Percentiles rank a stretch among this genome's conserved stretches.
These are phyloP conservation scores for Xanthoconium stramineum DNA, from an alignment of 768 basidiomycete genomes.

Conservation along the genomic window DNA sequence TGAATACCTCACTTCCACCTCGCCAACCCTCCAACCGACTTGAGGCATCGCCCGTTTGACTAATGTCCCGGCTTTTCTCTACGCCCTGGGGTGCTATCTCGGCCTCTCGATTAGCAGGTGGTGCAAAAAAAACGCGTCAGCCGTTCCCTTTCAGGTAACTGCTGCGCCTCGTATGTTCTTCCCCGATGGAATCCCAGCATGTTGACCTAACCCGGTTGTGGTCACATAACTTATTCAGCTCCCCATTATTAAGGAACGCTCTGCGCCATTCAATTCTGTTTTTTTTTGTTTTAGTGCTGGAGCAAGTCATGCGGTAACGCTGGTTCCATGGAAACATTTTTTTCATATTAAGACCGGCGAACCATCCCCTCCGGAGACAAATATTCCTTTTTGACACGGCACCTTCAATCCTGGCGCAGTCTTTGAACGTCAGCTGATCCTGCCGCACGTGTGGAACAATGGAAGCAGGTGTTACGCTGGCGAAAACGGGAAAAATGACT, in stretches of 20 bases:
- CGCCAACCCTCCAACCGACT: slow-evolving; percentile 20
- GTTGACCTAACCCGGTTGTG: slow-evolving; percentile 22
- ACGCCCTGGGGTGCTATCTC: slow-evolving; percentile 20
- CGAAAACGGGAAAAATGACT: slow-evolving; percentile 24
- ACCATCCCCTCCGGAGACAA: slow-evolving; percentile 24
- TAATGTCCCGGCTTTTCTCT: slow-evolving; percentile 24
- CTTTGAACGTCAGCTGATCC: slow-evolving; percentile 25
- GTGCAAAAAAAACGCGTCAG: slow-evolving; percentile 11
- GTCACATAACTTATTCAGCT: slow-evolving; percentile 23
- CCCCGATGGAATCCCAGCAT: slow-evolving; percentile 23
- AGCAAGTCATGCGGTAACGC: slow-evolving; percentile 18
- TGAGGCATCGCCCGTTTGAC: slow-evolving; percentile 32
- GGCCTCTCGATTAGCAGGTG: slow-evolving; percentile 17
- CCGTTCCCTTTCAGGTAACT: slow-evolving; percentile 18
- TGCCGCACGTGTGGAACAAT: slow-evolving; percentile 30
- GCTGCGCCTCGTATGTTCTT: slow-evolving; percentile 28
- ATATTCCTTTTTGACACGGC: slow-evolving; percentile 17
- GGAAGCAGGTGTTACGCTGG: slow-evolving; percentile 27
- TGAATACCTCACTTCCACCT: slow-evolving; percentile 15
- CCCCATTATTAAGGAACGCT: slow-evolving; percentile 32
- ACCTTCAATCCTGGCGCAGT: slow-evolving; percentile 19
- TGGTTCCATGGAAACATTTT: slow-evolving; percentile 27
- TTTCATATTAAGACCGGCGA: slow-evolving; percentile 28
- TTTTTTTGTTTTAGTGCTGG: slow-evolving; percentile 24
- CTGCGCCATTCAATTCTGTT: slow-evolving; percentile 17